Evolutionary conservation across 2,329 filamentous ascomycete species (phyloP), one percentile per base, ranked within the genome.

Genomic region (Ophiostoma sp.): DNA sequence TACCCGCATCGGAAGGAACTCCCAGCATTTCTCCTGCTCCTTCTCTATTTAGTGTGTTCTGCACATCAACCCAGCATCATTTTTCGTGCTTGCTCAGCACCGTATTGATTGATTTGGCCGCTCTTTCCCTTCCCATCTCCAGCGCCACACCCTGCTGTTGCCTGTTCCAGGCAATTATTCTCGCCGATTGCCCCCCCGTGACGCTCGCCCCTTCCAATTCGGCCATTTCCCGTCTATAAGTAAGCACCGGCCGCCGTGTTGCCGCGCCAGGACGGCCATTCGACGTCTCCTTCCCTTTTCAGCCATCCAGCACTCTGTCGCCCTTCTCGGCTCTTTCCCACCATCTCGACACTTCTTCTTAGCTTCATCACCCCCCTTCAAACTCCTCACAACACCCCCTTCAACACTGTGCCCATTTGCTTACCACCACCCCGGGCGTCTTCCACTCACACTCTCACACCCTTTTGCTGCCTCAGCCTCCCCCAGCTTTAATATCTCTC

Each of bases 1-100:
- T 57, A 57, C 52, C 52, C n/a, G 60, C 60, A 10, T 35, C 31
- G 60, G 60, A 33, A 64, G 33, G 60, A 23, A 39, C 62, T 15
- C 4, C 11, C 62, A 23, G 33, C 62, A 23, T 39, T 23, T 13
- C 20, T 35, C 1, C 35, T 65, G 62, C 62, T 20, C 62, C 62
- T 65, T 65, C 62, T 41, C 8, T 65, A 20, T 15, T 39, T n/a
- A 20, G 7, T 13, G 27, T 48, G n/a, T 48, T 48, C 7, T 7
- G 52, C 23, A 4, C 52, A 23, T 57, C 52, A 13, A 23, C 8
- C n/a, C 17, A 57, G 8, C 15, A 36, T 35, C 20, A 31, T 31
- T 10, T n/a, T 48, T 5, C 44, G 44, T 20, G 17, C 5, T n/a
- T 48, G 2, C 7, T n/a, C 17, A 20, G 44, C 44, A 57, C 52